These are phyloP conservation scores for Aspergillus flavus DNA, from an alignment of 2,329 filamentous ascomycete genomes.

Conservation along the genomic window DNA sequence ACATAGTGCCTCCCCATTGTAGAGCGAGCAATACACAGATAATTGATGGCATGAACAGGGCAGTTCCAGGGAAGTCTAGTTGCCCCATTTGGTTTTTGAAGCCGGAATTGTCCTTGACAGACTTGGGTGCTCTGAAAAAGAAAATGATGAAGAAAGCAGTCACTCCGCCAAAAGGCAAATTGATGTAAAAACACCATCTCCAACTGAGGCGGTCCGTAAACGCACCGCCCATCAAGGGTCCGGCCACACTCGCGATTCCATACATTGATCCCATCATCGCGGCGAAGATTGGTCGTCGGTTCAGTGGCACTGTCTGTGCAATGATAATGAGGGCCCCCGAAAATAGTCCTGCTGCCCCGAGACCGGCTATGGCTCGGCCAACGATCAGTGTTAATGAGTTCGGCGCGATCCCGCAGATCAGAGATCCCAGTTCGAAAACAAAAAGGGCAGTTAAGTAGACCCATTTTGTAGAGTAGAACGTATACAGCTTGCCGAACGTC, in stretches of 20 bases:
- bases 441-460: constrained; percentile 41
- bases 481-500: constrained; percentile 48
- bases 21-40: constrained; percentile 54
- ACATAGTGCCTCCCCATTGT: constrained; percentile 50
- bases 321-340: constrained; percentile 45
- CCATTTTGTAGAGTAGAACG: constrained; percentile 48
- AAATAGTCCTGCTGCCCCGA: constrained; percentile 43
- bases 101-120: constrained; percentile 28
- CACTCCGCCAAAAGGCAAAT: constrained; percentile 39
- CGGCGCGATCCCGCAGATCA: constrained; percentile 42
- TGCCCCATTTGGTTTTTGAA: constrained; percentile 33
- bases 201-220: constrained; percentile 47
- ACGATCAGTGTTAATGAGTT: constrained; percentile 43
- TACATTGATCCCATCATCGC: constrained; percentile 47
- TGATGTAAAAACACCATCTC: constrained; percentile 50
- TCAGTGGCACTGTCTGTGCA: constrained; percentile 42
- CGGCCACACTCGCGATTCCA: constrained; percentile 46
- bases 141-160: constrained; percentile 36
- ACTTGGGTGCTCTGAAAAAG: constrained; percentile 32
- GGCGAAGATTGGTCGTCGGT: constrained; percentile 43
- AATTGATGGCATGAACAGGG: constrained; percentile 49
- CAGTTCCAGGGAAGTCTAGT: constrained; percentile 47
- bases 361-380: constrained; percentile 46
- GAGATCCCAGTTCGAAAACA: constrained; percentile 48
- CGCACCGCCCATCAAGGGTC: constrained; percentile 49